Evolutionary conservation across 208 protist species (phyloP).

Genomic region (Wallacemonas sp.): DNA sequence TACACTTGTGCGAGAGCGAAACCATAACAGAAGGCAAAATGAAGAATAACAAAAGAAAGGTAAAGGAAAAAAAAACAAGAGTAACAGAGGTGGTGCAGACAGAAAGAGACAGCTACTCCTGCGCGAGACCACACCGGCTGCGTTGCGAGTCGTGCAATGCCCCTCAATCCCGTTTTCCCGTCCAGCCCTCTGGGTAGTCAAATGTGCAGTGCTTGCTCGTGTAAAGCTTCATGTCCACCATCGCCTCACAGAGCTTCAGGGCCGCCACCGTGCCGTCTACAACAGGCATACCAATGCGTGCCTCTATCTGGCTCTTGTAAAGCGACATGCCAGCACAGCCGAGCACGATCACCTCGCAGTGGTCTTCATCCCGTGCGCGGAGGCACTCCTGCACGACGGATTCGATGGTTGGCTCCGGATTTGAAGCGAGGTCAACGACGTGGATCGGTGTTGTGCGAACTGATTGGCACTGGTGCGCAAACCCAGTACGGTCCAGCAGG

Average conservation of each 20-base stretch:
- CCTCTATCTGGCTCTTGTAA: constrained; percentile 4
- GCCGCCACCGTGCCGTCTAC: constrained; percentile 5
- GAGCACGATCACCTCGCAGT: constrained; percentile 9
- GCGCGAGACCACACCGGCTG: too few relatives aligned
- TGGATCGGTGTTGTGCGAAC: constrained; percentile 9
- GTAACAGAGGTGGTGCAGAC: neutral
- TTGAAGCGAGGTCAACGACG: constrained; percentile 3
- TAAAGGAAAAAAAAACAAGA: neutral
- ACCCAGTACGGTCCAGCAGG: constrained; percentile 6
- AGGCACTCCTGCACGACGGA: constrained; percentile 8
- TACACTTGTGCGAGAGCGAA: too few relatives aligned
- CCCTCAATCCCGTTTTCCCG: neutral
- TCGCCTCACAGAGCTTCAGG: constrained; percentile 7
- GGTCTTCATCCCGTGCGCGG: constrained; percentile 3
- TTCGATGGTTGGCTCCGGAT: constrained; percentile 7
- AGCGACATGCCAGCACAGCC: constrained; percentile 10
- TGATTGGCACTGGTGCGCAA: constrained; percentile 8
- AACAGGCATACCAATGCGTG: constrained; percentile 4
- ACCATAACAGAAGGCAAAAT: too few relatives aligned
- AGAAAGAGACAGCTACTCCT: neutral
- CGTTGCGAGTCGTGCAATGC: too few relatives aligned
- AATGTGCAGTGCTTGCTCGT: constrained; percentile 11
- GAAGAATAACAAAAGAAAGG: too few relatives aligned
- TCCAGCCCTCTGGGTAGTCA: constrained; percentile 9
- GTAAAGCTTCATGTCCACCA: constrained; percentile 11